Conservation (phyloP, 768 basidiomycete genomes). For the Coprinellus micaceus region DNA sequence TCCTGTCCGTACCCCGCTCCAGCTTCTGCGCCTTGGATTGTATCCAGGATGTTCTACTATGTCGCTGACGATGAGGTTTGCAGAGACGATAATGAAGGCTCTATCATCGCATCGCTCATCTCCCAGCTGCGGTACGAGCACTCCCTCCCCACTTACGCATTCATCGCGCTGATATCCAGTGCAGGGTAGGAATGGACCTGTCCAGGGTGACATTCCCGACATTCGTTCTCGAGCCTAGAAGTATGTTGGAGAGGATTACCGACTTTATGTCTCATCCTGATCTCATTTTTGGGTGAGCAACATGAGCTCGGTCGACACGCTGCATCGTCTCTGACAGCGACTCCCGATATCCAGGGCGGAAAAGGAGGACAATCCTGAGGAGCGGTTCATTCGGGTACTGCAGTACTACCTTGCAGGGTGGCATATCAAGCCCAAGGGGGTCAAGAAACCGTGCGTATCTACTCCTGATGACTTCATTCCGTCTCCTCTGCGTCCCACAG, state of each 20-base stretch:
- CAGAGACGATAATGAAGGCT: slow-evolving; percentile 93
- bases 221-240: slow-evolving; percentile 95
- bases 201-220: slow-evolving; percentile 90
- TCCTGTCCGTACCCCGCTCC: slow-evolving; percentile 58
- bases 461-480: slow-evolving; percentile 1
- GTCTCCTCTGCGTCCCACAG: background rate
- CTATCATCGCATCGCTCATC: slow-evolving; percentile 81
- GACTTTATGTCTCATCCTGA: slow-evolving; percentile 99
- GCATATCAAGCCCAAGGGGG: slow-evolving; percentile 99
- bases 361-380: slow-evolving; percentile 75
- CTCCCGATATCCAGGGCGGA: slow-evolving; percentile 56
- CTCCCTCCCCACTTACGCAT: slow-evolving; percentile 1
- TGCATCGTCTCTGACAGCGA: slow-evolving; percentile 3
- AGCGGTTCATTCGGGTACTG: slow-evolving; percentile 86
- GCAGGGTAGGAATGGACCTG: slow-evolving; percentile 94
- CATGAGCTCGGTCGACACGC: slow-evolving; percentile 36
- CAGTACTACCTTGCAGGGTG: slow-evolving; percentile 98
- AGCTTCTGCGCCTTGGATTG: slow-evolving; percentile 15
- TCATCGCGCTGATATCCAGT: slow-evolving; percentile 1
- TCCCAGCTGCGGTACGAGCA: slow-evolving; percentile 68
- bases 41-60: background rate
- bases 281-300: slow-evolving; percentile 90
- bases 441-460: slow-evolving; percentile 90
- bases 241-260: slow-evolving; percentile 97
- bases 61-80: slow-evolving; percentile 2